phyloP scores from a whole-genome alignment of 371 early-diverging fungal genomes.

The Amoeboaphelidium protococcarum region DNA sequence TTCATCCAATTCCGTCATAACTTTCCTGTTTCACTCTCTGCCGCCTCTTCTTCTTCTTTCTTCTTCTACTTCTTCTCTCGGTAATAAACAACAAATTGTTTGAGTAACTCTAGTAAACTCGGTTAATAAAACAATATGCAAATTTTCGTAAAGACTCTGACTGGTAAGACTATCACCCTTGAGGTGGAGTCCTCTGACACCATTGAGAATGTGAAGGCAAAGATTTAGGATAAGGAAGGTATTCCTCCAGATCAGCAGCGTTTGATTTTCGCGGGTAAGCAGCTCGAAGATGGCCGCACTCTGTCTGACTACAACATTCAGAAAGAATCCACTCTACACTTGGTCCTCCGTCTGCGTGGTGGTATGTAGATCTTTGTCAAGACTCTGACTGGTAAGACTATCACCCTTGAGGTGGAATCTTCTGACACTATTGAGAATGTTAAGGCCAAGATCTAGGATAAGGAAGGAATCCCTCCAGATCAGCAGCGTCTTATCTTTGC shows the following conservation, averaged over 20 bases:
- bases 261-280: conserved; percentile 19
- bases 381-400: conserved; percentile 28
- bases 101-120: no score
- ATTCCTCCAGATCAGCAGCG: conserved; percentile 20
- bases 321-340: conserved; percentile 69
- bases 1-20: no score
- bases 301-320: conserved; percentile 42
- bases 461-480: conserved; percentile 51
- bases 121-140: no score
- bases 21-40: no score
- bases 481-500: conserved; percentile 62
- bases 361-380: conserved; percentile 19
- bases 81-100: no score
- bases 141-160: conserved; percentile 94
- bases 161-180: conserved; percentile 92
- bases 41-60: no score
- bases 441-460: conserved; percentile 17
- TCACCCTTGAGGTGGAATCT: background rate
- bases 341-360: conserved; percentile 45
- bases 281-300: conserved; percentile 17
- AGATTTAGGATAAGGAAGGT: conserved; percentile 96
- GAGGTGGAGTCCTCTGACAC: conserved; percentile 91
- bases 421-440: conserved; percentile 17
- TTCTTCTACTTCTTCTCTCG: no score
- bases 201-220: conserved; percentile 83